Conservation (phyloP, 1,139 yeast species). For the Hansenula anomala region DNA sequence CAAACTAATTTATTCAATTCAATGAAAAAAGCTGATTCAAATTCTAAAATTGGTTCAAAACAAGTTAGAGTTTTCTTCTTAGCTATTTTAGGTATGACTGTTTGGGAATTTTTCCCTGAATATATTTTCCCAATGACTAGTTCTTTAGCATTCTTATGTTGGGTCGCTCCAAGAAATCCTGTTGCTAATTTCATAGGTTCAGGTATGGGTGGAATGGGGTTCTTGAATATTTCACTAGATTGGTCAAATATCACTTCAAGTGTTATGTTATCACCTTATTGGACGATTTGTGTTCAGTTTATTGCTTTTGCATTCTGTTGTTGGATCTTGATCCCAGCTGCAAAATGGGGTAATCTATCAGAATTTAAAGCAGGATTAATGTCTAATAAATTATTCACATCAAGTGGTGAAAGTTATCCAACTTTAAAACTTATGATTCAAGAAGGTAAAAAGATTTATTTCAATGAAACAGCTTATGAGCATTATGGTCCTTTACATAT, state of each 20-base stretch:
- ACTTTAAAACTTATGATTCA: slow-evolving; percentile 30
- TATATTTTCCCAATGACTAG: slow-evolving; percentile 34
- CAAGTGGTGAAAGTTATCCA: slow-evolving; percentile 34
- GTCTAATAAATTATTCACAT: slow-evolving; percentile 34
- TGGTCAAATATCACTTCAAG: slow-evolving; percentile 43
- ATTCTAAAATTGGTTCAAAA: slow-evolving; percentile 8
- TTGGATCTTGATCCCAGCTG: slow-evolving; percentile 39
- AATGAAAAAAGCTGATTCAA: slow-evolving; percentile 23
- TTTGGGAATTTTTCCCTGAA: slow-evolving; percentile 43
- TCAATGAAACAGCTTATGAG: slow-evolving; percentile 36
- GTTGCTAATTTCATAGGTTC: slow-evolving; percentile 37
- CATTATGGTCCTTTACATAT: slow-evolving; percentile 32
- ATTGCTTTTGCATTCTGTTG: slow-evolving; percentile 36
- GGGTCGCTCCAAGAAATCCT: slow-evolving; percentile 37
- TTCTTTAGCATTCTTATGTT: slow-evolving; percentile 40
- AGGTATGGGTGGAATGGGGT: slow-evolving; percentile 43
- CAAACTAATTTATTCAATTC: slow-evolving; percentile 39
- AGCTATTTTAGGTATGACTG: slow-evolving; percentile 28
- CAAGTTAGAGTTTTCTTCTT: slow-evolving; percentile 33
- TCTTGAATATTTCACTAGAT: slow-evolving; percentile 37
- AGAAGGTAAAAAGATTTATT: slow-evolving; percentile 24
- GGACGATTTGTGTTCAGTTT: slow-evolving; percentile 41
- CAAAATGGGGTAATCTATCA: slow-evolving; percentile 32
- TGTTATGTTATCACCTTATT: slow-evolving; percentile 40
- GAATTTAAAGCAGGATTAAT: slow-evolving; percentile 32